Percentiles rank a stretch among this genome's conserved stretches.
Evolutionary conservation across 177 flowering plant genomes (phyloP).

Genomic region (Vitis hybrid): DNA sequence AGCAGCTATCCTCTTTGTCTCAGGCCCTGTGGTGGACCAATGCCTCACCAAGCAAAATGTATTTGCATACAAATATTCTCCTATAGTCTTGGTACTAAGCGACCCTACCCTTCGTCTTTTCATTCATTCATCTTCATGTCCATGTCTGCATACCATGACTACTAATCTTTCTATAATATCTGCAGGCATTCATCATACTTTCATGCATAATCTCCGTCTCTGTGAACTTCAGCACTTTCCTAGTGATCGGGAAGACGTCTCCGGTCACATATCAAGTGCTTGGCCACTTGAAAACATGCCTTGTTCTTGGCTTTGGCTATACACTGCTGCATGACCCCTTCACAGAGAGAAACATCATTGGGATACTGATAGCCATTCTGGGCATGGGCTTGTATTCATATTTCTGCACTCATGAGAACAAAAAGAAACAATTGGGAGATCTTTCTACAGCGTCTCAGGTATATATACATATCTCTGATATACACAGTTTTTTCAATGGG

Average conservation of each 20-base stretch:
- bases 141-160: background rate
- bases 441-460: slow-evolving; percentile 52
- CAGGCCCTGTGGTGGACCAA: slow-evolving; percentile 90
- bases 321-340: slow-evolving; percentile 86
- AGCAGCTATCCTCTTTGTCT: slow-evolving; percentile 89
- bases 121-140: background rate
- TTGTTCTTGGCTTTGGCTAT: slow-evolving; percentile 81
- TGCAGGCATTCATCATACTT: slow-evolving; percentile 75
- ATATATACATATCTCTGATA: background rate
- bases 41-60: slow-evolving; percentile 85
- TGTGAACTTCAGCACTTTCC: slow-evolving; percentile 88
- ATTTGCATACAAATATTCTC: slow-evolving; percentile 73
- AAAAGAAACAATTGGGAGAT: slow-evolving; percentile 52
- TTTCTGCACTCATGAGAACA: slow-evolving; percentile 67
- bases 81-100: slow-evolving; percentile 62
- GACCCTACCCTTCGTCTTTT: background rate
- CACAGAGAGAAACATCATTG: slow-evolving; percentile 74
- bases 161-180: background rate
- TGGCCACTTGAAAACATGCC: slow-evolving; percentile 89
- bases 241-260: slow-evolving; percentile 90
- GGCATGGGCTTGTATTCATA: slow-evolving; percentile 89
- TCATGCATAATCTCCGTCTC: slow-evolving; percentile 81
- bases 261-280: slow-evolving; percentile 93
- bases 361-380: slow-evolving; percentile 65
- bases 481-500: too few relatives aligned